Percentiles rank a stretch among this genome's conserved stretches.
These are phyloP conservation scores for Zymoseptoria passerinii DNA, from an alignment of 2,329 filamentous ascomycete genomes.

Conservation along the genomic window DNA sequence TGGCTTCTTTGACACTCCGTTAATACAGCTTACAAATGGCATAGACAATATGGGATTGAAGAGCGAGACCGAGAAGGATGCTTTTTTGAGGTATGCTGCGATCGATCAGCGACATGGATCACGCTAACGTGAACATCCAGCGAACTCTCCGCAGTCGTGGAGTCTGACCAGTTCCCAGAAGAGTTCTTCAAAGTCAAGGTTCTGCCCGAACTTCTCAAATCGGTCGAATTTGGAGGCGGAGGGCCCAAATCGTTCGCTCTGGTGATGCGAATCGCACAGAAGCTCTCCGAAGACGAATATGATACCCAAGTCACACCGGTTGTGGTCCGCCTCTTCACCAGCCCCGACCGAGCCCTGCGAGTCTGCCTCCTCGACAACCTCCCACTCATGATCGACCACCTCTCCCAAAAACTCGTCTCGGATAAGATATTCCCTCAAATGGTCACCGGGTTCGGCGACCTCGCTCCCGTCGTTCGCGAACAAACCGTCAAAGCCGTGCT, in stretches of 20 bases:
- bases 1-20: conserved; percentile 83
- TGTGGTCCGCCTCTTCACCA: conserved; percentile 76
- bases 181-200: conserved; percentile 98
- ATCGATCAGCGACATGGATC: neutral
- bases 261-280: conserved; percentile 83
- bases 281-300: conserved; percentile 84
- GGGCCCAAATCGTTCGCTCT: conserved; percentile 83
- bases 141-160: conserved; percentile 65
- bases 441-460: conserved; percentile 90
- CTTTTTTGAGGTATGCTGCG: conserved; percentile 59
- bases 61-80: conserved; percentile 70
- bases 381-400: conserved; percentile 80
- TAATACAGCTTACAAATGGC: conserved; percentile 87
- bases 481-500: conserved; percentile 94
- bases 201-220: conserved; percentile 90
- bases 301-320: conserved; percentile 76
- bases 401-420: conserved; percentile 82
- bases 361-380: conserved; percentile 86
- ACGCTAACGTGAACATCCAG: conserved; percentile 26
- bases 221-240: conserved; percentile 94
- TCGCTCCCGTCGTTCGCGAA: conserved; percentile 84
- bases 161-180: conserved; percentile 85
- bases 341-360: conserved; percentile 83
- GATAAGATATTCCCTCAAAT: conserved; percentile 96
- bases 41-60: conserved; percentile 91